phyloP scores from a whole-genome alignment of 345 rosid genomes.

The Carallia pectinifolia region DNA sequence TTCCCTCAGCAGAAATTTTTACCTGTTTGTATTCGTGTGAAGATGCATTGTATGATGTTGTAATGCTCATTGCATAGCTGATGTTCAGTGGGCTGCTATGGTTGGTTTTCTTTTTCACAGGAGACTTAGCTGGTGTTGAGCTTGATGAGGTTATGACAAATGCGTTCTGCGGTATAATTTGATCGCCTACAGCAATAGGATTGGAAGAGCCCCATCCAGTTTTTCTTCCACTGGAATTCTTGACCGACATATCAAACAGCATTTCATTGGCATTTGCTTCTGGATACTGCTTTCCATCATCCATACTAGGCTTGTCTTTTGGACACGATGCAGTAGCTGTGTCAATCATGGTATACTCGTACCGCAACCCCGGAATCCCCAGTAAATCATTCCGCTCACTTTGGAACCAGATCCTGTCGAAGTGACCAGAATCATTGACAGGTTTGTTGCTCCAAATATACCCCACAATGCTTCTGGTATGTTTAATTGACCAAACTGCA shows the following conservation, averaged over 20 bases:
- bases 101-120: background rate
- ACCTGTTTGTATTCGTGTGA: background rate
- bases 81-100: conserved; percentile 17
- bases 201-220: conserved; percentile 17
- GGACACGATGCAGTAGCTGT: conserved; percentile 14
- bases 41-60: conserved; percentile 8
- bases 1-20: conserved; percentile 31
- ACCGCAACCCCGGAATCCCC: conserved; percentile 28
- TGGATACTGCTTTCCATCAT: conserved; percentile 19
- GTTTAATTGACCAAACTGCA: conserved; percentile 31
- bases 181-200: conserved; percentile 31
- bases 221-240: background rate
- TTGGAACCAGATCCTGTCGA: conserved; percentile 14
- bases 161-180: background rate
- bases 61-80: conserved; percentile 25
- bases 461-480: conserved; percentile 16
- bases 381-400: background rate
- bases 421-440: conserved; percentile 15
- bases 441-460: conserved; percentile 25
- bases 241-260: conserved; percentile 21
- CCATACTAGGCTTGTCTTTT: conserved; percentile 2
- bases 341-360: conserved; percentile 22
- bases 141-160: background rate
- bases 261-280: conserved; percentile 24
- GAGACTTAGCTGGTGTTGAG: background rate